Evolutionary conservation across 2,329 filamentous ascomycete species (phyloP), one percentile per base, ranked within the genome.

Genomic region (Cercospora sojina): DNA sequence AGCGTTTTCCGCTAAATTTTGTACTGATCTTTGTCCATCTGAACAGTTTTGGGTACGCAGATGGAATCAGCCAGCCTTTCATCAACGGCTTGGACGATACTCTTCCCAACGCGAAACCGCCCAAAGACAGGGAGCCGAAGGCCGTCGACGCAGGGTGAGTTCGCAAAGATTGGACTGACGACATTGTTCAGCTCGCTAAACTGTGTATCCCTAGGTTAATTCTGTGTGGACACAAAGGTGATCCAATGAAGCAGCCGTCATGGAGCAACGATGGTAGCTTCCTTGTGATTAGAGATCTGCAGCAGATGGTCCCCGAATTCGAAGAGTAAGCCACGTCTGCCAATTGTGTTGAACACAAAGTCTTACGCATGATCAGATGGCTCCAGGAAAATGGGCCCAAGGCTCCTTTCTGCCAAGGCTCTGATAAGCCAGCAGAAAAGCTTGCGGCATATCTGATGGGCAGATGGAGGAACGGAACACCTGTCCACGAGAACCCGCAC

Each of bases 381-480:
- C 57, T 59, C 57, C 57, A 59, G 57, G 13, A 43, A 41, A 59
- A 59, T 29, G 57, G 32, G 20, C 57, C 57, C 57, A 59, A 59
- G 31, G 57, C 57, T 59, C 57, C 57, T 59, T 59, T 59, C 57
- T 59, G 57, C 57, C 35, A 59, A 59, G 57, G 32, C 57, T 59
- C 57, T 43, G 57, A 59, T 29, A 43, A 59, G 32, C 57, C 57
- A 59, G 57, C 57, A 59, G 57, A 59, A 59, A 59, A 59, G 20
- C 57, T 59, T 59, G 57, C 57, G 57, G 57, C 57, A 59, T 59
- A 59, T 29, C 57, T 59, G 57, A 59, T 59, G 57, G 57, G 57
- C 57, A 59, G 57, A 59, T 59, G 57, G 57, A 59, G 57, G 57
- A 59, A 59, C 57, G 57, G 57, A 59, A 59, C 57, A 59, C 57